Evolutionary conservation across 805 yeast genomes (phyloP).

Genomic region (Pichia phayaonensis): DNA sequence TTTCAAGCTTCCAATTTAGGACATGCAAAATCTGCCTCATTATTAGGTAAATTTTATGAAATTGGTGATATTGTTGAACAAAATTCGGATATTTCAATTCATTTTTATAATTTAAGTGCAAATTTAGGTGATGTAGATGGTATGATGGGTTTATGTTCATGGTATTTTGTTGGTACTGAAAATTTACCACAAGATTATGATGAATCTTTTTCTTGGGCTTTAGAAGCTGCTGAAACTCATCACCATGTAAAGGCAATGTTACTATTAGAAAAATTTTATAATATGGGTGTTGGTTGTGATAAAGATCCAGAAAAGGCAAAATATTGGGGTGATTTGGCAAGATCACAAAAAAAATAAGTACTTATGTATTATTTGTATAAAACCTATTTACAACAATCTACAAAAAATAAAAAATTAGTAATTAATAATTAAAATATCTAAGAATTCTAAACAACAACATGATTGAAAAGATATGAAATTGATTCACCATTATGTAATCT

Average conservation of each 20-base stretch:
- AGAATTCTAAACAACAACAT: constrained; percentile 29
- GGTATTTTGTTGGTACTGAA: constrained; percentile 90
- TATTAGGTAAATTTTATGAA: constrained; percentile 81
- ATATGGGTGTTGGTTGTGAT: constrained; percentile 81
- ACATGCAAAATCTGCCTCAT: constrained; percentile 69
- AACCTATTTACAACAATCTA: background rate
- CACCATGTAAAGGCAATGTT: constrained; percentile 78
- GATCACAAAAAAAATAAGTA: constrained; percentile 24
- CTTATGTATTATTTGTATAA: background rate
- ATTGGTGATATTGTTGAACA: constrained; percentile 67
- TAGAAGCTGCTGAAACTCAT: constrained; percentile 61
- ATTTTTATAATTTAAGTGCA: constrained; percentile 90
- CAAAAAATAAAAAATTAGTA: background rate
- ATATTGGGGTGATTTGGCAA: constrained; percentile 72
- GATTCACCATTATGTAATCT: constrained; percentile 96
- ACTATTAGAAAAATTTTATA: constrained; percentile 76
- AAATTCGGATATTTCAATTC: constrained; percentile 79
- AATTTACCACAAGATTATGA: constrained; percentile 73
- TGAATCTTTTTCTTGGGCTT: constrained; percentile 95
- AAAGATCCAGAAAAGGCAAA: constrained; percentile 49
- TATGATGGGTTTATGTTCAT: constrained; percentile 92
- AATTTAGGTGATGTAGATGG: constrained; percentile 79
- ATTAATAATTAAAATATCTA: background rate
- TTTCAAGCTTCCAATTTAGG: constrained; percentile 87
- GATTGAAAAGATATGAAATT: constrained; percentile 75